Conservation (phyloP, 2,329 filamentous ascomycete genomes). For the Alternaria panax region DNA sequence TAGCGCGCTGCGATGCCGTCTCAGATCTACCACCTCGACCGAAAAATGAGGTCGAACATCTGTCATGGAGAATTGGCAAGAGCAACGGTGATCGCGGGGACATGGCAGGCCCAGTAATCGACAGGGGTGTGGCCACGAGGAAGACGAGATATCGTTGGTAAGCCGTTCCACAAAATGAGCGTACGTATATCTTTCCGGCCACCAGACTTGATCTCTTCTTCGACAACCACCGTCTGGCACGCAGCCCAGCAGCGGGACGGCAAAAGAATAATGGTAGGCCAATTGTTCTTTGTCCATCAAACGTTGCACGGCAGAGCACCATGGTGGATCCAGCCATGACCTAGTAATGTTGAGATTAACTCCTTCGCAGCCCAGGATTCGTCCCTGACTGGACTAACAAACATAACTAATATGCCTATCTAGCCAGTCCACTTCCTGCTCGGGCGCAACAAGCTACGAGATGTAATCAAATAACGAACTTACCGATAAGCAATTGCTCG, state of each 20-base stretch:
- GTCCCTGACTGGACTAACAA: conserved; percentile 5
- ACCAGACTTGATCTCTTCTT: conserved; percentile 20
- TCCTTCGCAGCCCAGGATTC: conserved; percentile 13
- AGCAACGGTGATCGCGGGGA: conserved; percentile 21
- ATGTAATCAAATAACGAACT: conserved; percentile 40
- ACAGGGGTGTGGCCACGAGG: conserved; percentile 25
- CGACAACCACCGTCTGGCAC: conserved; percentile 5
- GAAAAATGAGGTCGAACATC: conserved; percentile 20
- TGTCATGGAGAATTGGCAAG: conserved; percentile 15
- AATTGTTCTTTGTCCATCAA: conserved; percentile 6
- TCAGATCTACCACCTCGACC: conserved; percentile 20
- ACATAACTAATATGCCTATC: conserved; percentile 15
- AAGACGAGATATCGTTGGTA: conserved; percentile 23
- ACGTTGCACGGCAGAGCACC: conserved; percentile 27
- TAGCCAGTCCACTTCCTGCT: conserved; percentile 19
- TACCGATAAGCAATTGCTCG: conserved; percentile 39
- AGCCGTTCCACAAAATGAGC: conserved; percentile 10
- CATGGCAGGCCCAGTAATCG: conserved; percentile 17
- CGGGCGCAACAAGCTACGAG: conserved; percentile 24
- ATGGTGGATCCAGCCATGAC: conserved; percentile 18
- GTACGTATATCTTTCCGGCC: conserved; percentile 27
- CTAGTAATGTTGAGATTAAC: conserved; percentile 12
- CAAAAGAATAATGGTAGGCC: conserved; percentile 26
- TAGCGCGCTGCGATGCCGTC: conserved; percentile 21
- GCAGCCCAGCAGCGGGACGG: conserved; percentile 26